Evolutionary conservation across 2,329 filamentous ascomycete species (phyloP), one percentile per base, ranked within the genome.

Genomic region (Cladosporium velox): DNA sequence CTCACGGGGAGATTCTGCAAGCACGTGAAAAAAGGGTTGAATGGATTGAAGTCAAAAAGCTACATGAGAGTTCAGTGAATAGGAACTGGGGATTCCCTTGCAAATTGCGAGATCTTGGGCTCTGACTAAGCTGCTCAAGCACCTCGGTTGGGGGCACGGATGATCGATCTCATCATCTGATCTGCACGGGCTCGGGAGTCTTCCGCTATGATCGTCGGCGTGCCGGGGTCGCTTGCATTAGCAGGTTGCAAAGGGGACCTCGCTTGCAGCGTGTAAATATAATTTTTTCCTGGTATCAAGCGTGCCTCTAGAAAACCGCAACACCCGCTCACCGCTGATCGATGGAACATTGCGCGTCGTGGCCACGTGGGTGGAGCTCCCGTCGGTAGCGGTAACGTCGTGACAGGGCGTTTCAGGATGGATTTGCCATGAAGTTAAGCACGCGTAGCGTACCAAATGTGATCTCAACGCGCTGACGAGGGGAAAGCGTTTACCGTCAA

Each of bases 391-490:
- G 41, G 41, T 21, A 47, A 47, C 41, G 10, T 47, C 41, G 7
- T 47, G 41, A 47, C n/a, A 21, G 41, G 41, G 28, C 14, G 52
- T 55, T 55, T 55, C 52, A 55, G 52, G 30, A 55, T 12, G 28
- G 0, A 11, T 34, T 55, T 34, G 52, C 52, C 52, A 30, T 55
- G 52, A 55, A 55, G 52, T 55, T 34, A 32, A 14, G 28, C 15
- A n/a, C 10, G 52, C 52, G 52, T 55, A 55, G 52, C 52, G 52
- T 55, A 55, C 52, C 52, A 21, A 18, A 55, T 21, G 14, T 34
- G 4, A 24, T 34, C 52, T 34, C 30, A 32, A 12, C 30, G 28
- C 30, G 49, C 26, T 21, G 52, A 55, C 52, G 52, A 34, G 52
- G 52, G 52, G 52, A 55, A 55, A 47, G n/a, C 41, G 41, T 47